Percentiles rank a stretch among this genome's conserved stretches.
These are phyloP conservation scores for Backusella macrospora DNA, from an alignment of 192 early-diverging fungal genomes.

Conservation along the genomic window DNA sequence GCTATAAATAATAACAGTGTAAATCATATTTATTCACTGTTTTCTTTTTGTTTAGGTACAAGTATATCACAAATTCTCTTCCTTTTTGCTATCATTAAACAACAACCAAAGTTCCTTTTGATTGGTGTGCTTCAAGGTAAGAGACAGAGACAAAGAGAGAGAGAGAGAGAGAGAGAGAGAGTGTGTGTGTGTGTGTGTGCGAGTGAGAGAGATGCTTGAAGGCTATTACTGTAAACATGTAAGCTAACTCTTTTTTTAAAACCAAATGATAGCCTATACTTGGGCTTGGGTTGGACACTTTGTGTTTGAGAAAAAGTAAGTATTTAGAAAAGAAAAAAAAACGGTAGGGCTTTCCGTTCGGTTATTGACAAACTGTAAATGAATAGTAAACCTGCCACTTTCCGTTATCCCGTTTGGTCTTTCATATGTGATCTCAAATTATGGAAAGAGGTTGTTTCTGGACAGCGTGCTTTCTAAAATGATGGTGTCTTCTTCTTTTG, in stretches of 20 bases:
- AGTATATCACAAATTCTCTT: conserved; percentile 28
- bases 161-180: background rate
- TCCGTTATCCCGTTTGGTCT: conserved; percentile 68
- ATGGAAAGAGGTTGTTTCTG: conserved; percentile 51
- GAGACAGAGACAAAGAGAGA: background rate
- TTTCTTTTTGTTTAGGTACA: background rate
- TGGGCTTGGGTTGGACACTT: conserved; percentile 74
- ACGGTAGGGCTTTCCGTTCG: background rate
- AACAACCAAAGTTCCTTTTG: conserved; percentile 40
- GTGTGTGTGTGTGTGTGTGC: background rate
- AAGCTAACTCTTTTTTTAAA: no score
- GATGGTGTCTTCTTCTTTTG: no score
- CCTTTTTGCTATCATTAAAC: conserved; percentile 24
- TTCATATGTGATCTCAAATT: conserved; percentile 59
- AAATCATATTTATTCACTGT: background rate
- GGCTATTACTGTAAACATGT: no score
- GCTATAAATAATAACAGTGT: background rate
- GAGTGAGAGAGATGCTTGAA: no score
- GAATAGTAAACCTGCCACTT: conserved; percentile 70
- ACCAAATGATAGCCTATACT: conserved; percentile 47
- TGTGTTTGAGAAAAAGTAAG: conserved; percentile 59
- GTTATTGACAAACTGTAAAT: background rate
- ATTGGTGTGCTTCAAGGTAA: conserved; percentile 44
- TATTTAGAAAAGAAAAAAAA: background rate
- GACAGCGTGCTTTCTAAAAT: conserved; percentile 44